Evolutionary conservation across 768 basidiomycete species (phyloP).

Genomic region (Dacryopinax primogenitus): DNA sequence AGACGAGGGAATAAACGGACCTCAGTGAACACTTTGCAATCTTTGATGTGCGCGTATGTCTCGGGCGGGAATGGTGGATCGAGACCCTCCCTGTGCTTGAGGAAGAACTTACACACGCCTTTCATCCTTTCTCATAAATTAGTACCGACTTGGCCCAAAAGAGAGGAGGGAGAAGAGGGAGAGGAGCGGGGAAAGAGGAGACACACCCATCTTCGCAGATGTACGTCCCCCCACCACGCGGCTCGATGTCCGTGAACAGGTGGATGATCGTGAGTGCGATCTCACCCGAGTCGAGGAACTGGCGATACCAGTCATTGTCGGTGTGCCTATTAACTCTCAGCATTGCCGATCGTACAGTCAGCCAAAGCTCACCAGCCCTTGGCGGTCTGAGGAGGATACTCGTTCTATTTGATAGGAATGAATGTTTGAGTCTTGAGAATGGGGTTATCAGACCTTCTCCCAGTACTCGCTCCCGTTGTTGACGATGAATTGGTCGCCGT

Average conservation of each 20-base stretch:
- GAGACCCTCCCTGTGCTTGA: slow-evolving; percentile 18
- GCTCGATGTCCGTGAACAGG: slow-evolving; percentile 19
- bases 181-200: not conserved
- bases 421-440: not conserved
- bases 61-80: slow-evolving; percentile 15
- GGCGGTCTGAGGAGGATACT: not conserved
- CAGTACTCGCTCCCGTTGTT: slow-evolving; percentile 17
- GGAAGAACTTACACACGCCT: slow-evolving; percentile 16
- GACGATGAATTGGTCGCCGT: slow-evolving; percentile 20
- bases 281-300: slow-evolving; percentile 20
- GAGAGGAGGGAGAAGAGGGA: not conserved
- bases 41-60: slow-evolving; percentile 13
- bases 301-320: slow-evolving; percentile 21
- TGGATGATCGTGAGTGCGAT: slow-evolving; percentile 20
- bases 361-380: not conserved
- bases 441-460: slow-evolving; percentile 4
- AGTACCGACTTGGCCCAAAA: not conserved
- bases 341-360: not conserved
- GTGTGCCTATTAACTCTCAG: slow-evolving; percentile 16
- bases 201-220: slow-evolving; percentile 19
- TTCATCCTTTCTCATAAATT: not conserved
- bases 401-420: not conserved
- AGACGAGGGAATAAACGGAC: not conserved
- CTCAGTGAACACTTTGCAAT: slow-evolving; percentile 15
- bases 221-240: slow-evolving; percentile 17